Percentiles rank a stretch among this genome's conserved stretches.
Evolutionary conservation across 2,329 filamentous ascomycete genomes (phyloP).

Genomic region (Chalara sp.): DNA sequence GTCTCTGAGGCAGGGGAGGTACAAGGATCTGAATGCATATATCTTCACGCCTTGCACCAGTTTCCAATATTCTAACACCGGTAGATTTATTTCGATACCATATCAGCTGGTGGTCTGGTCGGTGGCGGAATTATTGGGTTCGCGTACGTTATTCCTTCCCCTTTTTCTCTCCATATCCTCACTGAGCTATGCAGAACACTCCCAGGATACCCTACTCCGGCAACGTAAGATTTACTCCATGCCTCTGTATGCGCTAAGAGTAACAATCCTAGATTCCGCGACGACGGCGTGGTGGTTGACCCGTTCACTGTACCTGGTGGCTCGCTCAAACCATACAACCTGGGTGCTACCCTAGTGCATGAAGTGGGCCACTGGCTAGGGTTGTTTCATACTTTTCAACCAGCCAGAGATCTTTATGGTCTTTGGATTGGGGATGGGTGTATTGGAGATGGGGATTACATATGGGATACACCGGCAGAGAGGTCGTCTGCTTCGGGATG

Average conservation of each 20-base stretch:
- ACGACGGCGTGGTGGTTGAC: neutral
- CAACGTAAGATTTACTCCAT: too few species aligned
- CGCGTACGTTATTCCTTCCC: neutral
- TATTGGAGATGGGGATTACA: neutral
- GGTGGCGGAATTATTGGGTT: neutral
- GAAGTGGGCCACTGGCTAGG: constrained; percentile 3
- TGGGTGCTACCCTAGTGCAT: neutral
- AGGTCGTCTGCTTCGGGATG: neutral
- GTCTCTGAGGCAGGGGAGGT: neutral
- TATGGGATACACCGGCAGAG: constrained; percentile 1
- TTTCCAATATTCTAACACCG: too few species aligned
- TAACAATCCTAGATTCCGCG: neutral
- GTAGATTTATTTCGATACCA: neutral
- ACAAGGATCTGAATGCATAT: neutral
- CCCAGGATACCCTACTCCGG: too few species aligned
- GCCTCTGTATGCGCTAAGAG: neutral
- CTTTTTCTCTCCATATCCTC: too few species aligned
- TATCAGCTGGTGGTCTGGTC: neutral
- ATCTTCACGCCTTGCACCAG: too few species aligned
- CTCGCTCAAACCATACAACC: neutral
- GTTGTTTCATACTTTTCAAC: neutral
- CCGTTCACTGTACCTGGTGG: neutral
- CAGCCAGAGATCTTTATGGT: neutral
- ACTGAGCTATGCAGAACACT: too few species aligned
- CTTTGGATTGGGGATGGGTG: neutral